Percentiles rank a stretch among this genome's conserved stretches.
phyloP scores from a whole-genome alignment of 345 rosid species.

The Aquilaria malaccensis region DNA sequence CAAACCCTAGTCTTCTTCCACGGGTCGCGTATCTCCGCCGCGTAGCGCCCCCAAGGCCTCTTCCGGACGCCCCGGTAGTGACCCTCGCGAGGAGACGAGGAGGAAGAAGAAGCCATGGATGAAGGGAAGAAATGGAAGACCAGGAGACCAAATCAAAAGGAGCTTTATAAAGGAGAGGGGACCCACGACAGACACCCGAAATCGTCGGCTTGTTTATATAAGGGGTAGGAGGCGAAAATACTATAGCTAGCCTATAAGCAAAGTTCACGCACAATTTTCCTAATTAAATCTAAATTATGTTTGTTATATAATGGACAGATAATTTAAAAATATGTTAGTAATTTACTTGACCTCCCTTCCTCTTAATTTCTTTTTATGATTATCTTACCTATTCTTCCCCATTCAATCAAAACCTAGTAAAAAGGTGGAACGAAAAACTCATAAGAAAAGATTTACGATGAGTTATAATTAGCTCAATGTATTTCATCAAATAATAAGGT shows the following conservation, averaged over 20 bases:
- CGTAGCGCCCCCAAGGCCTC: slow-evolving; percentile 98
- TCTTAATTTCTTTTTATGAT: not conserved
- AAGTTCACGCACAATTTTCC: too few relatives aligned
- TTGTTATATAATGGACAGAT: too few relatives aligned
- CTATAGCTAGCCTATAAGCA: too few relatives aligned
- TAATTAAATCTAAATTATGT: too few relatives aligned
- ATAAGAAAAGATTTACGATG: too few relatives aligned
- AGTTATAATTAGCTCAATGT: too few relatives aligned
- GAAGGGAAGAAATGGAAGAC: not conserved
- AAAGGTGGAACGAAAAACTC: too few relatives aligned
- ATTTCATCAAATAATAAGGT: too few relatives aligned
- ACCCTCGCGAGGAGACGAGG: slow-evolving; percentile 64
- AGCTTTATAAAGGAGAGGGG: slow-evolving; percentile 15
- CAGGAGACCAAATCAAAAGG: not conserved
- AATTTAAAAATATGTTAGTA: not conserved
- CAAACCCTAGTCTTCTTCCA: slow-evolving; percentile 96
- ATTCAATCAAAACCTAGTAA: slow-evolving; percentile 5
- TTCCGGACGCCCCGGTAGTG: slow-evolving; percentile 91
- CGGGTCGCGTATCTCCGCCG: slow-evolving; percentile 95
- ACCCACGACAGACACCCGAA: slow-evolving; percentile 55
- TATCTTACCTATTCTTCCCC: not conserved
- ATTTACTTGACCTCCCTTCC: not conserved
- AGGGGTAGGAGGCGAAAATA: not conserved
- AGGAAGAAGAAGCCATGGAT: slow-evolving; percentile 4
- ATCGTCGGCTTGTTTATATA: slow-evolving; percentile 38